Evolutionary conservation across 2,329 filamentous ascomycete species (phyloP).

Genomic region (Trichoderma sp.): DNA sequence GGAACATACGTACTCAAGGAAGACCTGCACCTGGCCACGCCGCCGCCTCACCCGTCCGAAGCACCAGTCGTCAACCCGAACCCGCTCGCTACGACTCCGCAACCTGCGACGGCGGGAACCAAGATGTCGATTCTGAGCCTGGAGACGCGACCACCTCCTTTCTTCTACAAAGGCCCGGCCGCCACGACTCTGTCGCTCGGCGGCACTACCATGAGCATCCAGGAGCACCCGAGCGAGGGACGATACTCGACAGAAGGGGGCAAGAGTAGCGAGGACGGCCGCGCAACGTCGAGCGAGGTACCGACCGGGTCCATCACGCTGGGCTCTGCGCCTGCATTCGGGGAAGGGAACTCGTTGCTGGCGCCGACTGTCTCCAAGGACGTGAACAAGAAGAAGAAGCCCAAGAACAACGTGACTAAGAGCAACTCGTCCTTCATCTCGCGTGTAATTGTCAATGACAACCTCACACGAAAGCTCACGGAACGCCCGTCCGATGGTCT

Average conservation of each 20-base stretch:
- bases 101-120: constrained; percentile 82
- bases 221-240: constrained; percentile 63
- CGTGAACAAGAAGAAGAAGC: constrained; percentile 80
- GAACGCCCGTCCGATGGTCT: constrained; percentile 78
- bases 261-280: constrained; percentile 59
- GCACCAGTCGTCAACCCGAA: constrained; percentile 85
- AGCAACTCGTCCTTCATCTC: constrained; percentile 99
- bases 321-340: constrained; percentile 69
- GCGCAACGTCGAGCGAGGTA: constrained; percentile 57
- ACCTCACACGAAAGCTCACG: constrained; percentile 72
- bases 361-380: constrained; percentile 66
- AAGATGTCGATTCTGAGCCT: constrained; percentile 78
- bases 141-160: constrained; percentile 61
- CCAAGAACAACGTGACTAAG: constrained; percentile 97
- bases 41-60: constrained; percentile 93
- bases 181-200: constrained; percentile 52
- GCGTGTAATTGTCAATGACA: constrained; percentile 89
- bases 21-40: constrained; percentile 88
- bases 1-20: constrained; percentile 90
- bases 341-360: constrained; percentile 80
- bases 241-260: constrained; percentile 63
- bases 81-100: constrained; percentile 81
- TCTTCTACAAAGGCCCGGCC: constrained; percentile 58
- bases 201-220: constrained; percentile 54
- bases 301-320: constrained; percentile 45